Evolutionary conservation across 169 alveolate genomes (phyloP).

Genomic region (Plasmodium relictum): DNA sequence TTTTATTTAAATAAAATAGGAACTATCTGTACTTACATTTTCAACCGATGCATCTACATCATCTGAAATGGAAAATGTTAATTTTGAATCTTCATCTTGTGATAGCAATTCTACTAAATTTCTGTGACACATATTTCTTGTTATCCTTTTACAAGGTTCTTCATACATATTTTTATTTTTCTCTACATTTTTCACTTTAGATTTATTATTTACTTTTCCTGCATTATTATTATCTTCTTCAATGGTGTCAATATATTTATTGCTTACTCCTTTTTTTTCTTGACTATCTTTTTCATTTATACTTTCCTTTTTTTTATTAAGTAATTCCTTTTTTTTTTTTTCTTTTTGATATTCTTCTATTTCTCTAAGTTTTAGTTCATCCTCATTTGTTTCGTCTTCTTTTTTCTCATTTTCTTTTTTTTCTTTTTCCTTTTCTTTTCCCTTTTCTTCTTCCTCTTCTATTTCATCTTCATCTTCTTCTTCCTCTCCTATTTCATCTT

Average conservation of each 20-base stretch:
- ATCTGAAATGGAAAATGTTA: slow-evolving; percentile 17
- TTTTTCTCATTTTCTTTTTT: background rate
- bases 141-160: slow-evolving; percentile 11
- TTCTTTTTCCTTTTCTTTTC: background rate
- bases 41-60: slow-evolving; percentile 60
- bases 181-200: background rate
- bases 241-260: background rate
- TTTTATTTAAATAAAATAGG: slow-evolving; percentile 13
- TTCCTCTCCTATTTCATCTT: background rate
- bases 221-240: background rate
- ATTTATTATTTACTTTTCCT: background rate
- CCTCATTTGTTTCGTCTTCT: slow-evolving; percentile 1
- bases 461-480: slow-evolving; percentile 23
- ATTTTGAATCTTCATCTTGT: slow-evolving; percentile 60
- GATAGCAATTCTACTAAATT: slow-evolving; percentile 39
- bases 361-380: slow-evolving; percentile 10
- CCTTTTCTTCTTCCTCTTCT: slow-evolving; percentile 12
- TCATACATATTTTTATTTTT: background rate
- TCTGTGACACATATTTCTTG: slow-evolving; percentile 51
- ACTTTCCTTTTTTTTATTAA: background rate
- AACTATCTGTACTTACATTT: slow-evolving; percentile 47
- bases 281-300: background rate
- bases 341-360: slow-evolving; percentile 23
- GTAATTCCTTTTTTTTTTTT: background rate
- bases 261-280: background rate